Conservation (phyloP, 2,329 filamentous ascomycete genomes). For the Epichloe festucae region DNA sequence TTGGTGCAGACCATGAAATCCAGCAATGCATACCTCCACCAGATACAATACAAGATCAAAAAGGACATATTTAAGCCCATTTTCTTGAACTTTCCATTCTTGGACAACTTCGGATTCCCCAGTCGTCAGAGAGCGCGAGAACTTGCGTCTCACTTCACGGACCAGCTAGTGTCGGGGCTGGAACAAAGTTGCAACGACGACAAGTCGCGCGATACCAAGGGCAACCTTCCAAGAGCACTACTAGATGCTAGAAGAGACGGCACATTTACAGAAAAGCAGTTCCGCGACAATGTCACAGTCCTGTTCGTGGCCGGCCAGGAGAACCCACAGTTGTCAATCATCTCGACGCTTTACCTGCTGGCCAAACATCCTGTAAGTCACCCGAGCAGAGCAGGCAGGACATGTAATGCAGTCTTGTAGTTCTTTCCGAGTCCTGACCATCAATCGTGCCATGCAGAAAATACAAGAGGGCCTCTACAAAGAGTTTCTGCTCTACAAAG, state of each 20-base stretch:
- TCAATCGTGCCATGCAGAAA: conserved; percentile 5
- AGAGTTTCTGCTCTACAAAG: conserved; percentile 15
- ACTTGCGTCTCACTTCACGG: conserved; percentile 14
- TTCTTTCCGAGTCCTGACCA: neutral
- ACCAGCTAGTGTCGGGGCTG: conserved; percentile 10
- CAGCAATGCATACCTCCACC: conserved; percentile 10
- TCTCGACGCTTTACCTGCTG: conserved; percentile 23
- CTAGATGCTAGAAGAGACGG: conserved; percentile 12
- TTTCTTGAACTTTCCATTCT: conserved; percentile 21
- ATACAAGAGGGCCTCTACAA: conserved; percentile 18
- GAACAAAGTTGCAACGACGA: conserved; percentile 6
- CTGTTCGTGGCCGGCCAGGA: conserved; percentile 28
- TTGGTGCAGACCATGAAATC: conserved; percentile 12
- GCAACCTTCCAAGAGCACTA: conserved; percentile 10
- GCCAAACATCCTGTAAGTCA: conserved; percentile 17
- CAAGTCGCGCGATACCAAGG: neutral
- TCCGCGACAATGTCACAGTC: conserved; percentile 27
- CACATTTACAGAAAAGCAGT: conserved; percentile 21
- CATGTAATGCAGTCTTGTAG: neutral
- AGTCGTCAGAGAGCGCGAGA: conserved; percentile 14
- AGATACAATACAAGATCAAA: conserved; percentile 16
- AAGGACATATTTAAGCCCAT: conserved; percentile 21
- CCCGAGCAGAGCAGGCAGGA: neutral
- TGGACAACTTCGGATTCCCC: conserved; percentile 16
- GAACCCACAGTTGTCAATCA: conserved; percentile 25